These are phyloP conservation scores for Fusarium xyrophilum DNA, from an alignment of 2,329 filamentous ascomycete species.

Conservation along the genomic window DNA sequence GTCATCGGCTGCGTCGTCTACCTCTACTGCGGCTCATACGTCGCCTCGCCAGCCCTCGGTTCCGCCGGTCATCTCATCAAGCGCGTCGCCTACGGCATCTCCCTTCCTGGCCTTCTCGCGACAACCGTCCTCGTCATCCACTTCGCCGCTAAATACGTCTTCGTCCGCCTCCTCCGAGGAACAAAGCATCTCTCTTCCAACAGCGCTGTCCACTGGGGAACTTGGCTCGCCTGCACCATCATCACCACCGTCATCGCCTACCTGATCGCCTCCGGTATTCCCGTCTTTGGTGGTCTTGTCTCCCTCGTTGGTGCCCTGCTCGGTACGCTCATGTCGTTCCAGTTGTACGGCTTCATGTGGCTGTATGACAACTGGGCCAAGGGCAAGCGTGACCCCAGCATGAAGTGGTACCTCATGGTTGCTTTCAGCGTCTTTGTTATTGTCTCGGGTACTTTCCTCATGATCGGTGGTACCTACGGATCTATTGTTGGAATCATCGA, in stretches of 20 bases:
- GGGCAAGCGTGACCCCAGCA: slow-evolving; percentile 16
- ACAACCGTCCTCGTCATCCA: slow-evolving; percentile 41
- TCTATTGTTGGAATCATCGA: slow-evolving; percentile 48
- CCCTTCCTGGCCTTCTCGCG: slow-evolving; percentile 43
- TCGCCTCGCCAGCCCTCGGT: slow-evolving; percentile 56
- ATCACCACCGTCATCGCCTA: slow-evolving; percentile 40
- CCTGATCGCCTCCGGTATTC: slow-evolving; percentile 36
- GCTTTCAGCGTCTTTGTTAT: slow-evolving; percentile 24
- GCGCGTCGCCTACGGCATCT: slow-evolving; percentile 53
- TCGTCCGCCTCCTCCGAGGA: slow-evolving; percentile 37
- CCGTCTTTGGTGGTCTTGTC: slow-evolving; percentile 41
- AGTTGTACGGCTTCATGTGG: slow-evolving; percentile 44
- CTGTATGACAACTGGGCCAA: slow-evolving; percentile 40
- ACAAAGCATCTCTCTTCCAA: slow-evolving; percentile 44
- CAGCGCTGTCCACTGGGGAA: slow-evolving; percentile 42
- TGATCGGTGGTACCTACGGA: slow-evolving; percentile 55
- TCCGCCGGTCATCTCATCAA: slow-evolving; percentile 53
- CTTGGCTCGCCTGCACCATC: slow-evolving; percentile 44
- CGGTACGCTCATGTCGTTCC: slow-evolving; percentile 43
- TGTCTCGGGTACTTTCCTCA: slow-evolving; percentile 47
- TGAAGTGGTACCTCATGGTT: slow-evolving; percentile 28
- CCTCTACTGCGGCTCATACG: slow-evolving; percentile 55
- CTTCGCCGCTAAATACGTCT: slow-evolving; percentile 30
- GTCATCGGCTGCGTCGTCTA: slow-evolving; percentile 52
- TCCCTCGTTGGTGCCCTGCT: slow-evolving; percentile 43